A percentile compares a stretch with the other conserved stretches of the same genome.
These are phyloP conservation scores for Marasmius sp. DNA, from an alignment of 1,284 basidiomycete species.

Conservation along the genomic window DNA sequence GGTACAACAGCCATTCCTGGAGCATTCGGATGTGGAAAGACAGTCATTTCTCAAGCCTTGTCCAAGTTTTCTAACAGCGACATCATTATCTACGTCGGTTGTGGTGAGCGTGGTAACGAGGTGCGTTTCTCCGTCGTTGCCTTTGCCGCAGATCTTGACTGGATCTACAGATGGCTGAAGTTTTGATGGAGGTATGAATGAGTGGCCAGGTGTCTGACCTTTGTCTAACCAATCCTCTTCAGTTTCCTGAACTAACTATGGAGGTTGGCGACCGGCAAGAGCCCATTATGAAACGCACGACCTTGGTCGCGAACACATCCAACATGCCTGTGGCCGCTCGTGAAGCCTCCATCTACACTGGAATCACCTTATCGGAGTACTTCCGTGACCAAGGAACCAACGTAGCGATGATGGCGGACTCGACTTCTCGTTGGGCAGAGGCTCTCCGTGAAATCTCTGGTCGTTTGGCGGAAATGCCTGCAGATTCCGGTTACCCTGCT, in stretches of 20 bases:
- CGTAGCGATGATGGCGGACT: conserved; percentile 99
- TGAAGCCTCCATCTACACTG: conserved; percentile 99
- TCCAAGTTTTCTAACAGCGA: conserved; percentile 99
- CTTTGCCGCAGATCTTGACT: background rate
- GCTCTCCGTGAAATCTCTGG: conserved; percentile 99
- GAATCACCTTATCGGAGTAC: conserved; percentile 98
- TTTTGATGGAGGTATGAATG: conserved; percentile 80
- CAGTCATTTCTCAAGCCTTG: conserved; percentile 94
- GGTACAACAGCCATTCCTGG: conserved; percentile 99
- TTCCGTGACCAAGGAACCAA: conserved; percentile 99
- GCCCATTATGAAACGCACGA: conserved; percentile 99
- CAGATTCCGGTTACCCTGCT: conserved; percentile 98
- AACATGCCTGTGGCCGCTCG: conserved; percentile 99
- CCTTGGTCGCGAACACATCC: conserved; percentile 98
- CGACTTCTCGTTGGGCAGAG: conserved; percentile 99
- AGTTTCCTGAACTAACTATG: conserved; percentile 96
- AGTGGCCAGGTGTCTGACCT: conserved; percentile 7
- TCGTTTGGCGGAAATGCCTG: conserved; percentile 99
- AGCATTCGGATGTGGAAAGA: conserved; percentile 98
- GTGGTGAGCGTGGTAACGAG: conserved; percentile 92
- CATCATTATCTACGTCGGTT: conserved; percentile 99
- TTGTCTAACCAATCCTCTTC: conserved; percentile 18
- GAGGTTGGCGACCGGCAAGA: conserved; percentile 91
- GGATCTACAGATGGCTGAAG: conserved; percentile 88
- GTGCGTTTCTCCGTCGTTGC: conserved; percentile 34